Conservation (phyloP, 2,329 filamentous ascomycete genomes). For the Aspergillus arachidicola region DNA sequence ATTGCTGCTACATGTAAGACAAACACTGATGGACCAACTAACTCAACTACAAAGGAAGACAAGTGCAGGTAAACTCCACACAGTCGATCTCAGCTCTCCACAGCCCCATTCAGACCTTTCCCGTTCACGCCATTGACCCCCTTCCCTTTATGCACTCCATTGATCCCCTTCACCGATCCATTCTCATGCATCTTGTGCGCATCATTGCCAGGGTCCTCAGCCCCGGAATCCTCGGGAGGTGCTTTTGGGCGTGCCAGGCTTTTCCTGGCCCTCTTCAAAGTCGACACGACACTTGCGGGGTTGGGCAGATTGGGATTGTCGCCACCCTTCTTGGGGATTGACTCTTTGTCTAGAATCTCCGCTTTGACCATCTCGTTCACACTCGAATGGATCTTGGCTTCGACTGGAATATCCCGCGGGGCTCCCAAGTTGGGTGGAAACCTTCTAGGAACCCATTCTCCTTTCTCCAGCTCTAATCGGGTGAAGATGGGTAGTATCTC, state of each 20-base stretch:
- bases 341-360: slow-evolving; percentile 24
- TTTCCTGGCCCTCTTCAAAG: not conserved
- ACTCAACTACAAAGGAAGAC: not conserved
- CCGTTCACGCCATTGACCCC: not conserved
- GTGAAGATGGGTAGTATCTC: slow-evolving; percentile 41
- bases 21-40: not conserved
- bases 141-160: not conserved
- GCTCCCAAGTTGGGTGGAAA: slow-evolving; percentile 40
- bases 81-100: not conserved
- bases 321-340: slow-evolving; percentile 17
- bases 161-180: not conserved
- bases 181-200: not conserved
- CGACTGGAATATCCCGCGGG: slow-evolving; percentile 34
- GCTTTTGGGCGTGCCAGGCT: not conserved
- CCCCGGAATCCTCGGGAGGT: not conserved
- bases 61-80: not conserved
- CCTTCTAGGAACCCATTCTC: slow-evolving; percentile 38
- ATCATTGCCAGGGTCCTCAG: not conserved
- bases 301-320: slow-evolving; percentile 15
- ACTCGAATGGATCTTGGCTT: slow-evolving; percentile 33
- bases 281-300: not conserved
- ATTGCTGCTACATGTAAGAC: not conserved
- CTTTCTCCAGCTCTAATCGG: slow-evolving; percentile 38
- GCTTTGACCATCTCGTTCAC: slow-evolving; percentile 31
- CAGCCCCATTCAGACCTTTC: not conserved